Conservation (phyloP, 2,329 filamentous ascomycete genomes). For the Clonostachys solani region DNA sequence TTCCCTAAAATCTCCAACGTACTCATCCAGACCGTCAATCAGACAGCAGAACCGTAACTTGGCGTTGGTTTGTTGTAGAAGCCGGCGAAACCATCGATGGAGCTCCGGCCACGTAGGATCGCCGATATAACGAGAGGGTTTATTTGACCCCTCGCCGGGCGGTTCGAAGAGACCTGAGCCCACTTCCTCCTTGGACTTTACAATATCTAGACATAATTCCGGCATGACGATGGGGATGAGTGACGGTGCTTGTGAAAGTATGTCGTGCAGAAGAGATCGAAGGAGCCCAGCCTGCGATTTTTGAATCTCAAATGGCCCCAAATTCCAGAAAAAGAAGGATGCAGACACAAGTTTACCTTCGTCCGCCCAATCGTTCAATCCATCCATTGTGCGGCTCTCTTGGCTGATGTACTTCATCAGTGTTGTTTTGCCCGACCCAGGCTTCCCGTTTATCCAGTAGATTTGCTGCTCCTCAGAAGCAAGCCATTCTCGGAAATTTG, state of each 20-base stretch:
- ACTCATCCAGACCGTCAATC: neutral
- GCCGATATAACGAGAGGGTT: neutral
- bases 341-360: slow-evolving; percentile 10
- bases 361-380: slow-evolving; percentile 19
- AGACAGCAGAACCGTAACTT: neutral
- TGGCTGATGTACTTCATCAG: slow-evolving; percentile 28
- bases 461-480: slow-evolving; percentile 1
- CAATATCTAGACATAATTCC: neutral
- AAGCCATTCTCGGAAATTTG: slow-evolving; percentile 17
- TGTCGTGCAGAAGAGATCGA: neutral
- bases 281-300: slow-evolving; percentile 25
- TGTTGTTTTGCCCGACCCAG: slow-evolving; percentile 35
- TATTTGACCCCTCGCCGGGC: no score
- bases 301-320: slow-evolving; percentile 20
- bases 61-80: neutral
- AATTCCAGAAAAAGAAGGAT: slow-evolving; percentile 27
- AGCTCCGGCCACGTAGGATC: neutral
- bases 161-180: no score
- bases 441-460: slow-evolving; percentile 30
- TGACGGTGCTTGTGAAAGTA: neutral
- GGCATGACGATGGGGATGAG: neutral
- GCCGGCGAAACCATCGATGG: no score
- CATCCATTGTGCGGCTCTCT: slow-evolving; percentile 6
- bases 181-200: no score
- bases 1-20: no score